Conservation (phyloP, 2,329 filamentous ascomycete genomes). For the Pseudopithomyces chartarum region DNA sequence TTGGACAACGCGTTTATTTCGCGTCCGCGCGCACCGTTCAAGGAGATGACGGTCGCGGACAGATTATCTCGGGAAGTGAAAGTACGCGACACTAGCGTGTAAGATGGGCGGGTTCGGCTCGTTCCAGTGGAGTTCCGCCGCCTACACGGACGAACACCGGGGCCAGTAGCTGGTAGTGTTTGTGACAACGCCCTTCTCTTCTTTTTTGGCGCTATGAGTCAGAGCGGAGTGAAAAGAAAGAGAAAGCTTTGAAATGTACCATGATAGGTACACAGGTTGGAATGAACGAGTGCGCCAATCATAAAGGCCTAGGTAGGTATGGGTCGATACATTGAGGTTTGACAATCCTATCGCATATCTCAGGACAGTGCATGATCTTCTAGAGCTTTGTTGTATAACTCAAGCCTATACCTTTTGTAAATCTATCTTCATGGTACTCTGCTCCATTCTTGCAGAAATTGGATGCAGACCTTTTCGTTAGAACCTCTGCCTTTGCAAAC, state of each 20-base stretch:
- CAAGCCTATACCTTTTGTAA: no score
- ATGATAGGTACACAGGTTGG: background rate
- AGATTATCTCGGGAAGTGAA: background rate
- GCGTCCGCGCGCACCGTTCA: no score
- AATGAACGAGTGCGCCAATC: background rate
- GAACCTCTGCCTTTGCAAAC: slow-evolving; percentile 32
- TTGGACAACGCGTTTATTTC: no score
- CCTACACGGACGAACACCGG: background rate
- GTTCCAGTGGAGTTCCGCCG: background rate
- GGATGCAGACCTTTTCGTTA: no score
- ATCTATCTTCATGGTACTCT: no score
- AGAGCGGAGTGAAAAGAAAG: background rate
- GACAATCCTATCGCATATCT: no score
- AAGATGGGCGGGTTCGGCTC: background rate
- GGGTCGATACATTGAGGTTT: no score
- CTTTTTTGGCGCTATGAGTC: background rate
- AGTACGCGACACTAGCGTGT: background rate
- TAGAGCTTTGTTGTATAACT: no score
- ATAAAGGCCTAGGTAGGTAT: background rate
- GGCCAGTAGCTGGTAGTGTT: background rate
- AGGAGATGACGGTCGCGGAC: no score
- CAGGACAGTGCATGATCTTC: no score
- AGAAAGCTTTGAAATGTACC: background rate
- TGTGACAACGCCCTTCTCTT: background rate
- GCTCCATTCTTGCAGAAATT: no score